Percentiles rank a stretch among this genome's conserved stretches.
phyloP scores from a whole-genome alignment of 2,329 filamentous ascomycete species.

The Neurospora sp. region DNA sequence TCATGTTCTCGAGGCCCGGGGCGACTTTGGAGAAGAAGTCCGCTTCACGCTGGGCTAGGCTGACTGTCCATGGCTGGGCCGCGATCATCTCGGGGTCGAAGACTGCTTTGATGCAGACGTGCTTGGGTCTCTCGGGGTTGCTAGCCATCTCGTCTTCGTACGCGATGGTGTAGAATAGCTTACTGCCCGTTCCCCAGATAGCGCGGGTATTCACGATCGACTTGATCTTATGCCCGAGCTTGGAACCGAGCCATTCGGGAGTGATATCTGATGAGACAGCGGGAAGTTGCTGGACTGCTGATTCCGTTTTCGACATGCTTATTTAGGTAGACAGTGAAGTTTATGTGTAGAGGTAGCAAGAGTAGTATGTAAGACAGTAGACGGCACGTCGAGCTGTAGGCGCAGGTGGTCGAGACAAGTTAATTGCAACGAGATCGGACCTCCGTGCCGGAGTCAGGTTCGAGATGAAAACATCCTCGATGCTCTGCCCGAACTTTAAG shows the following conservation, averaged over 20 bases:
- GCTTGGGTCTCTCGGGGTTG: slow-evolving; percentile 7
- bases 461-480: too few relatives aligned
- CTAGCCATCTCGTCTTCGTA: slow-evolving; percentile 18
- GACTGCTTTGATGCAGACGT: slow-evolving; percentile 29
- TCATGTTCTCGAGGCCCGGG: slow-evolving; percentile 21
- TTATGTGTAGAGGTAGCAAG: too few relatives aligned
- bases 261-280: slow-evolving; percentile 17
- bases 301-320: background rate
- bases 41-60: slow-evolving; percentile 25
- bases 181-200: slow-evolving; percentile 20
- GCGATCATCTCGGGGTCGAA: slow-evolving; percentile 27
- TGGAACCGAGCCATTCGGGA: slow-evolving; percentile 19
- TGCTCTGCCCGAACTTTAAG: background rate
- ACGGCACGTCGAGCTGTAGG: too few relatives aligned
- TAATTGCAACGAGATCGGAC: too few relatives aligned
- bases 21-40: slow-evolving; percentile 28
- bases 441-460: too few relatives aligned
- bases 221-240: slow-evolving; percentile 19
- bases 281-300: slow-evolving; percentile 14
- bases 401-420: too few relatives aligned
- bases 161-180: slow-evolving; percentile 21
- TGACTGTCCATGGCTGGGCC: slow-evolving; percentile 23
- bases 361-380: too few relatives aligned
- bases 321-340: background rate
- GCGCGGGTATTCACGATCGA: slow-evolving; percentile 14